Conservation (phyloP, 306 rosid species). For the Pterocarpus macrocarpus region DNA sequence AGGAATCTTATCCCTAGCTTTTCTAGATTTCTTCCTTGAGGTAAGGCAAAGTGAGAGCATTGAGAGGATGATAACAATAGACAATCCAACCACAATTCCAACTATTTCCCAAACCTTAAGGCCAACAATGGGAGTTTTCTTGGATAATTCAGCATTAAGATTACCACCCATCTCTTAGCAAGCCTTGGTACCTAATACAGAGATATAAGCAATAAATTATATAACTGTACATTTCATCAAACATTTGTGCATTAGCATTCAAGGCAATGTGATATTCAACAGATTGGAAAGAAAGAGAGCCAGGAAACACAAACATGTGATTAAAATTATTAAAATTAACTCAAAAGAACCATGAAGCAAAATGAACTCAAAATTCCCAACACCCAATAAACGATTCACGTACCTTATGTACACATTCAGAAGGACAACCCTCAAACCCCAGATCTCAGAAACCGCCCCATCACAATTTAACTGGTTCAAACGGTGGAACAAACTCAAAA, state of each 20-base stretch:
- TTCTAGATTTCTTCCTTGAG: conserved; percentile 75
- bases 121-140: conserved; percentile 67
- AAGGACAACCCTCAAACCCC: conserved; percentile 54
- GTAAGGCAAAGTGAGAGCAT: conserved; percentile 79
- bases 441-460: conserved; percentile 69
- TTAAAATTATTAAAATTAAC: conserved; percentile 29
- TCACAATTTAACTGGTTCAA: conserved; percentile 43
- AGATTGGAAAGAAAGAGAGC: neutral
- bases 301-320: conserved; percentile 29
- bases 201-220: conserved; percentile 30
- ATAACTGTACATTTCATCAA: conserved; percentile 27
- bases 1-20: conserved; percentile 61
- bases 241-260: conserved; percentile 21
- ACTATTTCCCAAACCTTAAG: conserved; percentile 90
- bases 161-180: conserved; percentile 62
- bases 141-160: conserved; percentile 75
- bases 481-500: conserved; percentile 40
- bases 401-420: conserved; percentile 47
- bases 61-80: conserved; percentile 73
- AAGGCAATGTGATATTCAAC: neutral
- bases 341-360: conserved; percentile 39
- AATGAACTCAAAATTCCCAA: conserved; percentile 15
- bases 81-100: conserved; percentile 81
- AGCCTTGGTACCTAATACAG: conserved; percentile 54
- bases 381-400: conserved; percentile 6